Evolutionary conservation across 805 yeast genomes (phyloP).

Genomic region (Metschnikowia sp.): DNA sequence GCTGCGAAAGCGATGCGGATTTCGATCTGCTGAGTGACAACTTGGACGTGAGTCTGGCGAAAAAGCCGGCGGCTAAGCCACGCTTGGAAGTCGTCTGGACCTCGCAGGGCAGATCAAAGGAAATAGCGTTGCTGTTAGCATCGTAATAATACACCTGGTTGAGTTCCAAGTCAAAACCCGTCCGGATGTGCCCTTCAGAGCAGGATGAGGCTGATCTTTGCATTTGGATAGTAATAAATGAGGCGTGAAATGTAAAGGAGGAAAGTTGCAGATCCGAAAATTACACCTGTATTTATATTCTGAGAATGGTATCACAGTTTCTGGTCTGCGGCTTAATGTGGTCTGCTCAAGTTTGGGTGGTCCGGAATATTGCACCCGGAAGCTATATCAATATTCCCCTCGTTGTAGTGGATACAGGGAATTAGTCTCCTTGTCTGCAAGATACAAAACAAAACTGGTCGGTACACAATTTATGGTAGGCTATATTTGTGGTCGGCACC

Average conservation of each 20-base stretch:
- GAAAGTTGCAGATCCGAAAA: not conserved
- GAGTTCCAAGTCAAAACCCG: slow-evolving; percentile 11
- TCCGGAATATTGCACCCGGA: no score
- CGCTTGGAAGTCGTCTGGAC: slow-evolving; percentile 11
- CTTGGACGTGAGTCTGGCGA: slow-evolving; percentile 11
- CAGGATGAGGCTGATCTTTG: no score
- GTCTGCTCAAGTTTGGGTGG: no score
- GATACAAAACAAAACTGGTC: no score
- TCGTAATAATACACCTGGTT: slow-evolving; percentile 16
- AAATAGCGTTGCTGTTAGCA: slow-evolving; percentile 14
- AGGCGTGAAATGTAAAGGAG: not conserved
- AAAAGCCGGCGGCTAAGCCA: slow-evolving; percentile 3
- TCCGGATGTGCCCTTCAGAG: not conserved
- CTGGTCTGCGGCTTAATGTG: no score
- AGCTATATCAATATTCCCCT: no score
- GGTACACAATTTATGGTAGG: not conserved
- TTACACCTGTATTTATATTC: no score
- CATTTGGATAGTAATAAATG: no score
- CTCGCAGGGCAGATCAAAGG: slow-evolving; percentile 20
- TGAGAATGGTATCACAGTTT: no score
- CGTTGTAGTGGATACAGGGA: no score
- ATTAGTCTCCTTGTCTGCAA: no score
- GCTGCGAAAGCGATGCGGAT: slow-evolving; percentile 1
- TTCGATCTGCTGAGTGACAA: slow-evolving; percentile 11
- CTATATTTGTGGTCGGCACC: not conserved